Evolutionary conservation across 2,329 filamentous ascomycete genomes (phyloP).

Genomic region (Zopfia rhizophila): DNA sequence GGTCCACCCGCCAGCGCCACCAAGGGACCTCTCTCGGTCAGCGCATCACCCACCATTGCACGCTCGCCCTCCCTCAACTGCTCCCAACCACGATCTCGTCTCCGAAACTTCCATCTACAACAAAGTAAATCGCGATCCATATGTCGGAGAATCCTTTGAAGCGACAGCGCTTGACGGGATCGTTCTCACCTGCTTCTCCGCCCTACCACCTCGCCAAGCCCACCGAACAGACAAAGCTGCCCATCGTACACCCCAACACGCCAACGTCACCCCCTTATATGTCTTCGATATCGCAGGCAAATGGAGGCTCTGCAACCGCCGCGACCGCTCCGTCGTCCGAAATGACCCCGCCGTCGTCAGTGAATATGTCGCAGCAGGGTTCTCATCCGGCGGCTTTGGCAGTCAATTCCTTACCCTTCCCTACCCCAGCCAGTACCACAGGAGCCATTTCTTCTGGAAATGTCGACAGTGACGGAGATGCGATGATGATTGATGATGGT

Average conservation of each 20-base stretch:
- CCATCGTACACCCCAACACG: slow-evolving; percentile 56
- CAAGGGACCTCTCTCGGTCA: slow-evolving; percentile 34
- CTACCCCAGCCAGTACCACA: slow-evolving; percentile 52
- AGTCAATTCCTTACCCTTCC: slow-evolving; percentile 42
- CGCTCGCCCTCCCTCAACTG: slow-evolving; percentile 6
- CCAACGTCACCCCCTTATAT: slow-evolving; percentile 60
- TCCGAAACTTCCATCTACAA: slow-evolving; percentile 10
- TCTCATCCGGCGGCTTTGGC: slow-evolving; percentile 47
- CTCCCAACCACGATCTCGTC: slow-evolving; percentile 13
- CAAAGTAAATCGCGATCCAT: slow-evolving; percentile 27
- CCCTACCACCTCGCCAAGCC: slow-evolving; percentile 53
- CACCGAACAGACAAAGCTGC: slow-evolving; percentile 52
- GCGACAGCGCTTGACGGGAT: slow-evolving; percentile 53
- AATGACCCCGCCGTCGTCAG: slow-evolving; percentile 57
- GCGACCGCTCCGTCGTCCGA: slow-evolving; percentile 38
- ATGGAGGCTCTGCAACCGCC: slow-evolving; percentile 46
- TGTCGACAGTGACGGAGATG: slow-evolving; percentile 55
- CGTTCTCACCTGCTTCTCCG: slow-evolving; percentile 58
- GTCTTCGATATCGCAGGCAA: slow-evolving; percentile 57
- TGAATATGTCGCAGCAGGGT: slow-evolving; percentile 47
- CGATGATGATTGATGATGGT: slow-evolving; percentile 51
- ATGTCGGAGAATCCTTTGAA: slow-evolving; percentile 51
- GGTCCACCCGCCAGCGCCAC: slow-evolving; percentile 41
- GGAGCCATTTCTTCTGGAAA: slow-evolving; percentile 43
- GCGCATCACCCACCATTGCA: slow-evolving; percentile 32